Evolutionary conservation across 2,329 filamentous ascomycete species (phyloP).

Genomic region (Gaeumannomyces sp.): DNA sequence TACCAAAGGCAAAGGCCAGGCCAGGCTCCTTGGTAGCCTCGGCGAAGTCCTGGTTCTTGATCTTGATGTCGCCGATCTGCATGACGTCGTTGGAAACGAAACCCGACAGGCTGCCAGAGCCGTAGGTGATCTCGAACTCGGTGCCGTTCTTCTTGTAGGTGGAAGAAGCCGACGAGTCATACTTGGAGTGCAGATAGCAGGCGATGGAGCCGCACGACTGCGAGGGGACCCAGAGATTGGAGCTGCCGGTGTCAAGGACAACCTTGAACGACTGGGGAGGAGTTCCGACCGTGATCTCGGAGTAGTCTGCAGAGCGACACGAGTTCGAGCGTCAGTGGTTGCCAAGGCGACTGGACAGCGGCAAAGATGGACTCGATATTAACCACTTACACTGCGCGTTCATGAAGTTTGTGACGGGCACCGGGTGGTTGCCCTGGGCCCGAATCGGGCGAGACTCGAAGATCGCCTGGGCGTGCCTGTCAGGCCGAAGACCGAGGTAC

Average conservation of each 20-base stretch:
- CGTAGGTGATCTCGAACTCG: constrained; percentile 88
- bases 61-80: constrained; percentile 78
- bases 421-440: constrained; percentile 63
- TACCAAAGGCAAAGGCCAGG: constrained; percentile 93
- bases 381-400: constrained; percentile 85
- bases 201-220: constrained; percentile 88
- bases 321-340: constrained; percentile 6
- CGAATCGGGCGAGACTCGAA: constrained; percentile 70
- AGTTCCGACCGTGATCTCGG: constrained; percentile 86
- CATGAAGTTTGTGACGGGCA: constrained; percentile 94
- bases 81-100: constrained; percentile 88
- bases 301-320: constrained; percentile 66
- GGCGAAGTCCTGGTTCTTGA: constrained; percentile 90
- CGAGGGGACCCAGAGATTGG: constrained; percentile 98
- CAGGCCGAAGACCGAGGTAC: constrained; percentile 80
- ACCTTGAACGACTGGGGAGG: constrained; percentile 97
- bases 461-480: constrained; percentile 65
- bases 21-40: constrained; percentile 95
- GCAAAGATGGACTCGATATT: background rate
- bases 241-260: constrained; percentile 95
- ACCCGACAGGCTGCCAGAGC: constrained; percentile 87
- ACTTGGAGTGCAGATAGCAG: constrained; percentile 95
- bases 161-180: constrained; percentile 83
- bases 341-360: background rate
- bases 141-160: constrained; percentile 93